Base-by-base conservation (phyloP, 2,329 filamentous ascomycete genomes). In the Diaporthe ilicicola region DNA sequence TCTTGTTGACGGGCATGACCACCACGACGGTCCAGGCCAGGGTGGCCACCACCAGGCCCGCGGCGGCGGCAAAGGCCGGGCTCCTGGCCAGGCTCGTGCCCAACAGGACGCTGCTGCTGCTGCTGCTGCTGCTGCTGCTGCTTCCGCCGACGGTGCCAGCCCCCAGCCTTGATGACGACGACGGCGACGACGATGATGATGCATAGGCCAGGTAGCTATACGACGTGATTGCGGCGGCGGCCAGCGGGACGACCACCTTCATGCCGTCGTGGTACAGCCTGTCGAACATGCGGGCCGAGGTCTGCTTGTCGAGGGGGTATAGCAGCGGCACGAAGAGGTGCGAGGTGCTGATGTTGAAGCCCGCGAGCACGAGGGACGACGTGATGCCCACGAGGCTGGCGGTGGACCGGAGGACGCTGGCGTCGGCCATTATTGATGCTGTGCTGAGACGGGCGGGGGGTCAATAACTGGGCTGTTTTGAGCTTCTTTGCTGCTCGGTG, bases 281-380 rank as follows among this genome's bases (percentile, higher is more conserved):
- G 53, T 59, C 44, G 44, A 67, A 67, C 17, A 70, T 70, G 29
- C 34, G 32, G 24, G 62, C 42, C 6, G 51, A 53, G 22, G 62
- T 54, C 24, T 67, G 17, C 34, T 22, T 59, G 12, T 65, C 61
- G n/a, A 70, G 55, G 6, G 2, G 34, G 46, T 32, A 67, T 42
- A 71, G 37, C 44, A 61, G 69, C 37, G 69, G 69, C 15, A 71
- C 46, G 44, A 67, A 67, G 24, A 71, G 69, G 54, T 37, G 29
- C 15, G 62, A 71, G 42, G 62, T 67, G 62, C 51, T 66, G n/a
- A 71, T 61, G 54, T 71, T 71, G 64, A 71, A 46, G 37, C 69
- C 62, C 1, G 69, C 37, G 32, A 68, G 29, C 24, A 62, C 13
- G 34, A 64, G 17, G 13, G 64, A 29, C 3, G 69, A 62, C 4